Evolutionary conservation across 148 eudicot species (phyloP).

Genomic region (Fagopyrum homotropicum): DNA sequence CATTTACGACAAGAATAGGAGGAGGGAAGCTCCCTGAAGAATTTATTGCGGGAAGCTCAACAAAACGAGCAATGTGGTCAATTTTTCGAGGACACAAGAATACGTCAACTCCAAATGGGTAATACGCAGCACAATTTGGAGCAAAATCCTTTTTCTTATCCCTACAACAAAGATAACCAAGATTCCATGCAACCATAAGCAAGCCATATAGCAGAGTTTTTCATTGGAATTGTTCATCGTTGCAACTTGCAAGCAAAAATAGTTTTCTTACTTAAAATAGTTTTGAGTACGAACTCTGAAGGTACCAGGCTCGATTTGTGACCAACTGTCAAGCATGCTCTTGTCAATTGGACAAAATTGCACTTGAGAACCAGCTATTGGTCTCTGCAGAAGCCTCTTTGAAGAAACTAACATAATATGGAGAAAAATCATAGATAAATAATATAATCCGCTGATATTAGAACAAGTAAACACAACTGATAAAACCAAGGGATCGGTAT

Average conservation of each 20-base stretch:
- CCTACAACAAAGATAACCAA: constrained; percentile 31
- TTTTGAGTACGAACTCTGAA: constrained; percentile 75
- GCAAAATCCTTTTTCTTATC: constrained; percentile 70
- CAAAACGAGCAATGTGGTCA: constrained; percentile 77
- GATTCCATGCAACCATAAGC: background rate
- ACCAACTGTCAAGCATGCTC: constrained; percentile 79
- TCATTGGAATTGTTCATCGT: background rate
- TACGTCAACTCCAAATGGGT: constrained; percentile 74
- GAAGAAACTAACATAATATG: constrained; percentile 54
- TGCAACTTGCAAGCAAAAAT: background rate
- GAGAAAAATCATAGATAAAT: background rate
- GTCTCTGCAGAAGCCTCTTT: constrained; percentile 75
- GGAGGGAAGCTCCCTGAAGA: constrained; percentile 41
- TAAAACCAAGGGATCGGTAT: background rate
- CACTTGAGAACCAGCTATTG: constrained; percentile 93
- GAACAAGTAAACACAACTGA: background rate
- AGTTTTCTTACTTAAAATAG: constrained; percentile 55
- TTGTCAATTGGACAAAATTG: constrained; percentile 77
- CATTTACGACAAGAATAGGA: constrained; percentile 62
- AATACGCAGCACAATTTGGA: constrained; percentile 45
- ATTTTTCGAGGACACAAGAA: constrained; percentile 59
- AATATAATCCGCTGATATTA: background rate
- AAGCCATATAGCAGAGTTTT: background rate
- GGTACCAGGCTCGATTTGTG: constrained; percentile 59
- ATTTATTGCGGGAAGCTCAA: constrained; percentile 60